Conservation (phyloP, 352 stramenopile genomes). For the Pythium monospermum region DNA sequence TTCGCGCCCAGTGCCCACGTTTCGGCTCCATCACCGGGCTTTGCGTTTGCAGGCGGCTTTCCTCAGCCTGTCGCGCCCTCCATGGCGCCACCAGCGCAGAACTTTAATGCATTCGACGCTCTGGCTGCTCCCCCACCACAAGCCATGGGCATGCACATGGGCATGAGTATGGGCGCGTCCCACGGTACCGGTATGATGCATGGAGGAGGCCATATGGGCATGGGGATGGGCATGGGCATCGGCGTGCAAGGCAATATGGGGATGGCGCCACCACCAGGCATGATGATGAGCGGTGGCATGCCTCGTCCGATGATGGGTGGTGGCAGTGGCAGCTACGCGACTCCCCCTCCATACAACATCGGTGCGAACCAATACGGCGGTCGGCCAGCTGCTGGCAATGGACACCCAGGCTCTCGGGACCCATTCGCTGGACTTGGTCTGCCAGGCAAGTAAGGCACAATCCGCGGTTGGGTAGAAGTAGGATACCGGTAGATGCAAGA, state of each 20-base stretch:
- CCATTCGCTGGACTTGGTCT: constrained; percentile 75
- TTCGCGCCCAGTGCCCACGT: constrained; percentile 25
- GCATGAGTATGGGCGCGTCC: constrained; percentile 21
- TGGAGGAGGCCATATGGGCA: constrained; percentile 14
- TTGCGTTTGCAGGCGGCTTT: constrained; percentile 10
- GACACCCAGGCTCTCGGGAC: constrained; percentile 30
- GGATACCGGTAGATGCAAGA: constrained; percentile 1
- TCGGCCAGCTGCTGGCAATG: neutral
- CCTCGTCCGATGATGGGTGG: constrained; percentile 23
- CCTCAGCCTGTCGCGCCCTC: constrained; percentile 14
- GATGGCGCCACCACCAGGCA: constrained; percentile 29
- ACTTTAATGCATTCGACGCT: constrained; percentile 65
- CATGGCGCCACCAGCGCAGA: constrained; percentile 20
- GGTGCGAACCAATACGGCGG: constrained; percentile 11
- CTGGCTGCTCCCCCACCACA: constrained; percentile 31
- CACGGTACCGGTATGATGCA: constrained; percentile 18
- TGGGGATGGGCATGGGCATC: constrained; percentile 34
- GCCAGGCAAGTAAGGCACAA: constrained; percentile 26
- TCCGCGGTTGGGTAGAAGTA: no score
- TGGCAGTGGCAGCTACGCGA: constrained; percentile 22
- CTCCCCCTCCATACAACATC: constrained; percentile 22
- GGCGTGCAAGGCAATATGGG: no score
- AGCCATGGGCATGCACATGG: constrained; percentile 28
- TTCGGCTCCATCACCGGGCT: constrained; percentile 16
- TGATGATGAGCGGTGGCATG: constrained; percentile 12